Evolutionary conservation across 176 grass and related monocot genomes (phyloP), one percentile per base, ranked within the genome.

Genomic region (Musa beccarii): DNA sequence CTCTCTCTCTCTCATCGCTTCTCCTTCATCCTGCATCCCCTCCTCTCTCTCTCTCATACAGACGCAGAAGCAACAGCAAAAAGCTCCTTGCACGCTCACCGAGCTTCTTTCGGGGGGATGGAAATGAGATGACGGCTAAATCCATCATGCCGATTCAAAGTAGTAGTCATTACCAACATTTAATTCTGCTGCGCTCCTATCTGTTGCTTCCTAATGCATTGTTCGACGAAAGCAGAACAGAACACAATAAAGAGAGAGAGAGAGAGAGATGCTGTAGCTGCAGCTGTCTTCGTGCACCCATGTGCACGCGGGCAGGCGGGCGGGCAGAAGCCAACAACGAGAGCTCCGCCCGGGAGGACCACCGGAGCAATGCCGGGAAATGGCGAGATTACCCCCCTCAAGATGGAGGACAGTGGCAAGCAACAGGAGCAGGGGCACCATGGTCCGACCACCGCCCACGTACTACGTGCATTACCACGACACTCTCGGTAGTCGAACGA

Each of bases 261-360:
- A 63, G 61, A 63, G 61, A 9, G 19, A 2, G 19, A 23, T 1
- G 61, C 21, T 22, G 61, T 2, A 22, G 61, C n/a, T 4, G 23
- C 21, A 14, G 63, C 63, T 4, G 34, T 43, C 63, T 14, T 12
- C 63, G 63, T 10, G 10, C 63, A 28, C 63, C 63, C 63, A 66
- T 66, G 63, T 66, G 63, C 22, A 25, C 10, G 63, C 11, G 22
- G 11, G 63, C 63, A 66, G 24, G 34, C 4, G 34, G 34, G 63
- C 19, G 24, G 2, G 63, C 63, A 23, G 16, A 66, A 66, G 21
- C 22, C 63, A 26, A 66, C 63, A 66, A 66, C 24, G 23, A 66
- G 63, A 66, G 14, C 7, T 66, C 63, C 63, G 10, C 63, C 63
- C 63, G 63, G 22, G 63, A 23, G 63, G 63, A 66, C 63, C 63